Base-by-base conservation (phyloP, 345 rosid genomes). In the Lumnitzera racemosa region DNA sequence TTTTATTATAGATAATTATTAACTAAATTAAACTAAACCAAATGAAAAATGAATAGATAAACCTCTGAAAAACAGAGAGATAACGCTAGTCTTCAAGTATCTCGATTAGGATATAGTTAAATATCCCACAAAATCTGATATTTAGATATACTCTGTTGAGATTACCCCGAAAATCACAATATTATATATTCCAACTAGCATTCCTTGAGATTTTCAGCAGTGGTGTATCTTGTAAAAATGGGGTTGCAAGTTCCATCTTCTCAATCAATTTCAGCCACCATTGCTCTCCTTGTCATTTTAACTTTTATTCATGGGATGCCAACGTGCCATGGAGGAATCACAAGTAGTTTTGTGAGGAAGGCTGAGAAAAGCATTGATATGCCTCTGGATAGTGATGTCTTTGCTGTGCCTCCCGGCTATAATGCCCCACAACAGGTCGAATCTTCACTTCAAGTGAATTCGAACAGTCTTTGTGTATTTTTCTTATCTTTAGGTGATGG, bases 351-450 rank as follows among this genome's bases (percentile, higher is more conserved):
- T 24, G 60, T 72, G 25, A 72, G 86, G 46, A 71, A 68, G 15
- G 60, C 41, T 47, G 64, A 70, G 79, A 68, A 72, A 15, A 61
- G 77, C 0, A 54, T 53, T 25, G 78, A 71, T 56, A 78, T 81
- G 68, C 78, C 80, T 53, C 72, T 76, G 16, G 72, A 74, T 58
- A 47, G 70, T 55, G 58, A 74, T 58, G 81, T 63, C 15, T 81
- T 81, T 58, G 70, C 51, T n/a, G 48, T 61, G 15, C 81, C 86
- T 12, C 53, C 71, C 29, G 86, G 78, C 53, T 46, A 50, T 50
- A 78, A 76, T 61, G 79, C 79, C 2, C 81, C 81, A 0, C 77
- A 81, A 49, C 86, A 78, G 65, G 83, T 81, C 24, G 50, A 62
- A 52, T 41, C 43, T 23, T 24, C 0, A 13, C 15, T 2, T 49